Base-by-base conservation (phyloP, 2,329 filamentous ascomycete species). In the Hypoxylon sp. region DNA sequence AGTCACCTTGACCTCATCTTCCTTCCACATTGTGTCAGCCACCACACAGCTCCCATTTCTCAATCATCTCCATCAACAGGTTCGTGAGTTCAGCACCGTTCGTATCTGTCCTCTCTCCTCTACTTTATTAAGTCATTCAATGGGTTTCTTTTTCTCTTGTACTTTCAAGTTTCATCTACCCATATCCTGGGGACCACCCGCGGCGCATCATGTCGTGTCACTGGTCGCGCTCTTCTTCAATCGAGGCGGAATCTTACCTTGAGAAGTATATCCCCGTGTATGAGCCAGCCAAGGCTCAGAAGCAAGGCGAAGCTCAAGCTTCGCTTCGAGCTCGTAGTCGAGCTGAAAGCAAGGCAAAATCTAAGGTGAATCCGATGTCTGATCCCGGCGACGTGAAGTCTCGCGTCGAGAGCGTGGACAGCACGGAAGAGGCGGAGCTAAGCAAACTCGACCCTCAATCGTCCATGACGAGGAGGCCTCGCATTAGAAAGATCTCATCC, bases 181-280 rank as follows among this genome's bases (percentile, higher is more conserved):
- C 30, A 11, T n/a, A n/a, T 16, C 20, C 18, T 24, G 18, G 18
- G 24, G 14, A 1, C 36, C 36, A 16, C 16, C n/a, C 6, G 16
- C 33, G 14, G n/a, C 18, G 11, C 38, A 32, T n/a, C 3, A 61
- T 61, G 50, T n/a, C 57, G 42, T 22, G 33, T 32, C 18, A 28
- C 4, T 22, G 3, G 7, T 50, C 51, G n/a, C 24, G 26, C 22
- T 52, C 51, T n/a, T 26, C 46, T 20, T 52, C 45, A 24, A 18
- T 49, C 16, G 57, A 58, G 8, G 64, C 22, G 20, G 50, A 56
- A n/a, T 58, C 67, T 32, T 18, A 56, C 14, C 61, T 69, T 11
- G 54, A 69, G 52, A 60, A 60, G 36, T 67, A 59, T 51, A 16
- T 49, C 12, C 44, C 33, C 11, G 33, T 46, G 4, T 46, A 32